Conservation (phyloP, 2,329 filamentous ascomycete species). For the Fusarium bulbicola region DNA sequence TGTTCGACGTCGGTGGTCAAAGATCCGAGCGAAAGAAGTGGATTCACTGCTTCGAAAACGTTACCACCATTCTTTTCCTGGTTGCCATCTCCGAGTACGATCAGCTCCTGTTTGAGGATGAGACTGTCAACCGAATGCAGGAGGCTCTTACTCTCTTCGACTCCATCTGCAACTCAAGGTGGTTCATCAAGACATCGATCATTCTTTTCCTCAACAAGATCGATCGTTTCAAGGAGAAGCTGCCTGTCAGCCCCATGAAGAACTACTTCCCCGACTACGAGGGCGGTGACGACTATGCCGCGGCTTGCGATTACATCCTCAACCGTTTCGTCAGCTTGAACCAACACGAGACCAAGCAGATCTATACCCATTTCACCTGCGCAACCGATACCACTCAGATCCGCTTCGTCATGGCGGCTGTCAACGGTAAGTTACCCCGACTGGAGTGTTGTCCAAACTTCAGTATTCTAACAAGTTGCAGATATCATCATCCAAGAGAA, state of each 20-base stretch:
- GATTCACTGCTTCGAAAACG: constrained; percentile 99
- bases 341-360: constrained; percentile 99
- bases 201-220: constrained; percentile 93
- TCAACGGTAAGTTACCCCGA: constrained; percentile 78
- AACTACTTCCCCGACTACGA: constrained; percentile 93
- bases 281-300: constrained; percentile 93
- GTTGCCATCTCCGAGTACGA: constrained; percentile 98
- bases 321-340: constrained; percentile 98
- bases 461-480: constrained; percentile 59
- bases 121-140: constrained; percentile 95
- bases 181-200: constrained; percentile 91
- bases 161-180: constrained; percentile 87
- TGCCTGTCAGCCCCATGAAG: constrained; percentile 83
- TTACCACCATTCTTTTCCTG: constrained; percentile 94
- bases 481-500: constrained; percentile 99
- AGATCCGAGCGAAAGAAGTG: constrained; percentile 98
- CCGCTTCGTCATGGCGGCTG: constrained; percentile 98
- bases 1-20: constrained; percentile 98
- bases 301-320: constrained; percentile 97
- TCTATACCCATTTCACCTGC: constrained; percentile 99
- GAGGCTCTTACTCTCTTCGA: constrained; percentile 88
- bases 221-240: constrained; percentile 87
- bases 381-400: constrained; percentile 99
- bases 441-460: not conserved
- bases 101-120: constrained; percentile 93